Base-by-base conservation (phyloP, 78 protist species). In the Guillardia theta region DNA sequence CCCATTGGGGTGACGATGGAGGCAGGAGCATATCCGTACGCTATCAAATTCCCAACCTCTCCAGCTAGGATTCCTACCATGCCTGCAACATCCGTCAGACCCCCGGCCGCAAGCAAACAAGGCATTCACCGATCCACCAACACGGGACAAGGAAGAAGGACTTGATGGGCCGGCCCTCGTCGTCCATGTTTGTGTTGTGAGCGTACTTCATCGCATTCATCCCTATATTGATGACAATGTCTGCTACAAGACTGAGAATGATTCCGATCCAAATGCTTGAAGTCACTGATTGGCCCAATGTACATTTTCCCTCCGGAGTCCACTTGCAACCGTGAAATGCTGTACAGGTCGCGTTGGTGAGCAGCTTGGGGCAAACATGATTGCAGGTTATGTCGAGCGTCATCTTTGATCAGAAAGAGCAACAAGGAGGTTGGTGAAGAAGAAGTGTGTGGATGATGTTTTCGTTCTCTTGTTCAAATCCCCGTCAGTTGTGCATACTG, bases 21-120 rank as follows among this genome's bases (percentile, higher is more conserved):
- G 6, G 94, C 94, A 12, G 94, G 94, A 21, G 94, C 94, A 19
- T 41, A 70, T 30, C 53, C 94, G 36, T 78, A 93, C 27, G 94
- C 94, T 9, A 46, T 0, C n/a, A 93, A 70, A 53, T 93, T 93
- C 27, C 94, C 94, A 6, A 78, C 53, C 54, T 93, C 94, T 27
- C 94, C 94, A 10, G 46, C 83, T 0, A 70, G 46, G 21, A 70
- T 24, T 1, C 33, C 33, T 1, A 70, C 45, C 15, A 70, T 70
- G 9, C 83, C 83, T n/a, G 15, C 45, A 24, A 36, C 83, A 70
- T 43, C 70, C 27, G 70, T 30, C 39, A 58, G 70, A 30, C n/a
- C n/a, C n/a, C n/a, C n/a, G n/a, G n/a, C n/a, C n/a, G n/a, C n/a
- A n/a, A n/a, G n/a, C n/a, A n/a, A n/a, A n/a, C n/a, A n/a, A n/a